Evolutionary conservation across 495 filamentous ascomycete genomes (phyloP).

Genomic region (Neurospora pannonica): DNA sequence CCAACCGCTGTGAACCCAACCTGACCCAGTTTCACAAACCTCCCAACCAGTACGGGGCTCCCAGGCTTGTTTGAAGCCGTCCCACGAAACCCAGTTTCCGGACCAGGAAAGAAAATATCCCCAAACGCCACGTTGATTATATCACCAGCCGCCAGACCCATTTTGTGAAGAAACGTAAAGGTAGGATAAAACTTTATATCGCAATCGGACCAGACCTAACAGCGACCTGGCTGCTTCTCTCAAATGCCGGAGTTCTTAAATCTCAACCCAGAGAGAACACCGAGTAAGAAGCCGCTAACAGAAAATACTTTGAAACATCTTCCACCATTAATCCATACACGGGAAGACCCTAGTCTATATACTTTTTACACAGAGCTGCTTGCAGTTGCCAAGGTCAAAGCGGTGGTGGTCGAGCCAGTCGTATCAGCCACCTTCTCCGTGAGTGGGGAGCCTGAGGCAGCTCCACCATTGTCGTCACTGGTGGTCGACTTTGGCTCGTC

Average conservation of each 20-base stretch:
- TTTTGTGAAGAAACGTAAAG: constrained; percentile 5
- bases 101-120: not conserved
- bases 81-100: not conserved
- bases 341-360: constrained; percentile 10
- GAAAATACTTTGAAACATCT: not conserved
- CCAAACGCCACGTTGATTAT: constrained; percentile 5
- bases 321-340: not conserved
- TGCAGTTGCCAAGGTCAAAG: constrained; percentile 2
- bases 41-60: not conserved
- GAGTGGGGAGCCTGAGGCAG: constrained; percentile 20
- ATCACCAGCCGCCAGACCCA: not conserved
- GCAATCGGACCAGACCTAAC: not conserved
- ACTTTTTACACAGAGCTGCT: constrained; percentile 14
- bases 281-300: not conserved
- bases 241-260: not conserved
- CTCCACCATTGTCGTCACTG: constrained; percentile 17
- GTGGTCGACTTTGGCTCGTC: constrained; percentile 37
- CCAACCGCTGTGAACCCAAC: not conserved
- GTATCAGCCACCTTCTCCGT: constrained; percentile 22
- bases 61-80: not conserved
- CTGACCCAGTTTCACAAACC: not conserved
- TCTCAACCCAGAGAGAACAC: not conserved
- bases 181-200: not conserved
- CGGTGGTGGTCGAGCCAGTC: constrained; percentile 1
- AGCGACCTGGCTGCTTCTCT: constrained; percentile 1